Conservation (phyloP, 345 rosid genomes). For the Crucihimalaya himalaica region DNA sequence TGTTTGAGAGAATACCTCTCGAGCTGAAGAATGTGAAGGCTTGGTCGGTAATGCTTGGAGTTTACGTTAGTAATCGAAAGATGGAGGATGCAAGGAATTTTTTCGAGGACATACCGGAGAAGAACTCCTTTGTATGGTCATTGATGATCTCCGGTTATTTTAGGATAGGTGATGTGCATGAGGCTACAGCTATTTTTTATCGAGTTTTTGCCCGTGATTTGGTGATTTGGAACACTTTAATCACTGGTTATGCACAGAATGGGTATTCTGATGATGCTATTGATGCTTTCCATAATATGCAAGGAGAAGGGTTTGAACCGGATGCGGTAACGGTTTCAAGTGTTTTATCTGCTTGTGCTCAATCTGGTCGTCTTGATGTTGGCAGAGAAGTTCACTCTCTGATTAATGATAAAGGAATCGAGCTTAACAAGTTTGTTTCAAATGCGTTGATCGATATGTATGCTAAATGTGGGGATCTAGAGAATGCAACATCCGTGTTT, state of each 20-base stretch:
- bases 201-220: conserved; percentile 49
- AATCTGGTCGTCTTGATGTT: conserved; percentile 52
- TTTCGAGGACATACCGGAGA: conserved; percentile 65
- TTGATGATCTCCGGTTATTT: conserved; percentile 78
- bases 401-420: conserved; percentile 43
- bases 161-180: conserved; percentile 54
- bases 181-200: conserved; percentile 56
- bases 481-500: conserved; percentile 54
- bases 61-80: conserved; percentile 53
- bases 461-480: conserved; percentile 76
- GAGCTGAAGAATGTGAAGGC: conserved; percentile 62
- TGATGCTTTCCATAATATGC: conserved; percentile 57
- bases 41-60: conserved; percentile 80
- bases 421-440: conserved; percentile 57
- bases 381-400: conserved; percentile 65
- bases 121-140: conserved; percentile 74
- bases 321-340: conserved; percentile 65
- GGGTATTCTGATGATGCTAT: conserved; percentile 60
- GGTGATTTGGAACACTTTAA: conserved; percentile 75
- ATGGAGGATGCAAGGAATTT: conserved; percentile 57
- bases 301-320: conserved; percentile 56
- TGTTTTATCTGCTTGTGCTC: conserved; percentile 79
- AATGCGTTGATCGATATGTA: conserved; percentile 73
- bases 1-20: conserved; percentile 60
- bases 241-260: conserved; percentile 67